Conservation (phyloP, 148 eudicot species). For the Selenicereus undatus region DNA sequence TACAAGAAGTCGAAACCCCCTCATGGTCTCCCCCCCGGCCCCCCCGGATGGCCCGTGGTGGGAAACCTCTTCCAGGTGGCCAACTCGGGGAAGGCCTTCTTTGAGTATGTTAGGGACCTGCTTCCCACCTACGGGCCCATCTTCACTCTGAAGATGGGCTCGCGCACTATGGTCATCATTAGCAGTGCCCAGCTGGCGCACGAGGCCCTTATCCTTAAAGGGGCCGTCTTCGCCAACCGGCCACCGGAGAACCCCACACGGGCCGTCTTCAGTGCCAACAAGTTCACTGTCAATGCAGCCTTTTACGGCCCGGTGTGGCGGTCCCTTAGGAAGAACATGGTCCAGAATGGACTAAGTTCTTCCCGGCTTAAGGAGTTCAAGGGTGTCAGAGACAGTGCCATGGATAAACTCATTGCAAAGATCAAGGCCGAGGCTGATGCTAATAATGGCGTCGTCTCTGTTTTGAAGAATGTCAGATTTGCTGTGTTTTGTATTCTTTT, state of each 20-base stretch:
- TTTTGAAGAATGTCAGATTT: slow-evolving; percentile 59
- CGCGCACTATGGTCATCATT: slow-evolving; percentile 68
- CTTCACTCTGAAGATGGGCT: slow-evolving; percentile 77
- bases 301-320: slow-evolving; percentile 84
- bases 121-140: slow-evolving; percentile 70
- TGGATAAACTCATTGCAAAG: slow-evolving; percentile 58
- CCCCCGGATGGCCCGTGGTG: slow-evolving; percentile 84
- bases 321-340: slow-evolving; percentile 76
- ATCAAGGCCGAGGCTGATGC: slow-evolving; percentile 52
- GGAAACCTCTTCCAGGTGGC: slow-evolving; percentile 92
- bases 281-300: slow-evolving; percentile 85
- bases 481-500: slow-evolving; percentile 72
- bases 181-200: slow-evolving; percentile 52
- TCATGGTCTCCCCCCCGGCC: slow-evolving; percentile 70
- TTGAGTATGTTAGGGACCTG: slow-evolving; percentile 57
- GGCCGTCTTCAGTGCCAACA: slow-evolving; percentile 63
- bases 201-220: slow-evolving; percentile 69
- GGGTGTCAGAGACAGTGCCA: slow-evolving; percentile 38
- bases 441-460: slow-evolving; percentile 56
- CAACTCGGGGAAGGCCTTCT: slow-evolving; percentile 73
- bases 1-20: slow-evolving; percentile 14
- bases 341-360: slow-evolving; percentile 70
- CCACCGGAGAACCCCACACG: slow-evolving; percentile 83
- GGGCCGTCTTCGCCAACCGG: slow-evolving; percentile 66
- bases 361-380: slow-evolving; percentile 45